These are phyloP conservation scores for Austroboletus eburneus DNA, from an alignment of 768 basidiomycete genomes.

Conservation along the genomic window DNA sequence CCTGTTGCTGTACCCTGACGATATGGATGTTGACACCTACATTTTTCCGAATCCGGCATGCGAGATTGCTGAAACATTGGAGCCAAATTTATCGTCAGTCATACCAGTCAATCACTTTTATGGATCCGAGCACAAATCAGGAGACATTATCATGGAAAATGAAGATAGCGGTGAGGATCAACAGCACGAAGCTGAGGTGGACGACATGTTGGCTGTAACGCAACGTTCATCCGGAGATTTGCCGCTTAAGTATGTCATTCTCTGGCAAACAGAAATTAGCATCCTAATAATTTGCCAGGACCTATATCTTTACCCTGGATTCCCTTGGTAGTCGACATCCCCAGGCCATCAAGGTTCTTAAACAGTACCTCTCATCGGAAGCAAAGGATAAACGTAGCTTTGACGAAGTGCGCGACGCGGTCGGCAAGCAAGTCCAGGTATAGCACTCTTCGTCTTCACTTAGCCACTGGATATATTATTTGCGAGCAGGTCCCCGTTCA, in stretches of 20 bases:
- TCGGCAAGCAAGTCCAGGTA: constrained; percentile 53
- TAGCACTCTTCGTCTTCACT: constrained; percentile 13
- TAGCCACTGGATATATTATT: constrained; percentile 1
- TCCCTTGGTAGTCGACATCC: constrained; percentile 77
- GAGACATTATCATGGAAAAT: constrained; percentile 12
- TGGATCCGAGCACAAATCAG: constrained; percentile 1
- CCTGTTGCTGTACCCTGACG: too few species aligned
- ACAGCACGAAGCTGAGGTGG: constrained; percentile 30
- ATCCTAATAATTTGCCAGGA: constrained; percentile 37
- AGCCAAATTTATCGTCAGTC: constrained; percentile 6
- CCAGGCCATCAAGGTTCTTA: constrained; percentile 56
- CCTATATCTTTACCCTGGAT: constrained; percentile 85
- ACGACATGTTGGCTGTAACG: constrained; percentile 26
- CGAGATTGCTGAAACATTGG: not conserved
- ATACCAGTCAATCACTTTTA: constrained; percentile 26
- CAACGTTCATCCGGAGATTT: constrained; percentile 14
- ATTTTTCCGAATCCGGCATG: not conserved
- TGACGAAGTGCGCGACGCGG: constrained; percentile 35
- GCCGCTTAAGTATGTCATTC: constrained; percentile 19
- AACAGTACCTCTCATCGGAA: constrained; percentile 67
- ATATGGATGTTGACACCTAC: constrained; percentile 26
- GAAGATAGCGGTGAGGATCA: constrained; percentile 29
- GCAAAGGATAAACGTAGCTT: constrained; percentile 65
- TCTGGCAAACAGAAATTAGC: not conserved
- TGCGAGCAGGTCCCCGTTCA: constrained; percentile 74